Base-by-base conservation (phyloP, 2,329 filamentous ascomycete species). In the Sclerotinia nivalis region DNA sequence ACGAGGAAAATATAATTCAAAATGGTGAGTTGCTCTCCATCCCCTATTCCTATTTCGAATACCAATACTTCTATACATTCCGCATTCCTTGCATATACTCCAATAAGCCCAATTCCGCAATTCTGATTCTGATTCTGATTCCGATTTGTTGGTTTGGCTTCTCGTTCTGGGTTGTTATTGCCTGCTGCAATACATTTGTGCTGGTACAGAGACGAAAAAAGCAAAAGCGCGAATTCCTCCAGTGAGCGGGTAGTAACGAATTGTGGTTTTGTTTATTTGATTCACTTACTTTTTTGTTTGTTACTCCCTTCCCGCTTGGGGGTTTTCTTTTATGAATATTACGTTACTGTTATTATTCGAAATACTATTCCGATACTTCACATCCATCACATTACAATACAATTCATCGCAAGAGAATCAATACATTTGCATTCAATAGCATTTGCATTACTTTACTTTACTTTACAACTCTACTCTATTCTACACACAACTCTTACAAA, bases 51-150 rank as follows among this genome's bases (percentile, higher is more conserved):
- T 18, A 18, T 1, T 43, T 15, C 40, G 13, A 43, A 43, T 43
- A 43, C 47, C 20, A n/a, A 61, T 31, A n/a, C 58, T 40, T 15
- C 7, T 13, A 31, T 61, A 31, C 20, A 37, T 49, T 43, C 54
- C 54, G 22, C 50, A 31, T 66, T 45, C 50, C 62, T 66, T 66
- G 50, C 60, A 37, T 64, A n/a, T 37, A 58, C 55, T 61, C 58
- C 58, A 61, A 60, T 43, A 28, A 60, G 58, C 28, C 10, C 13
- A 43, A 43, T 43, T 5, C 6, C 40, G 18, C n/a, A 43, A 43
- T 43, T 43, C 40, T 43, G n/a, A n/a, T 37, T 50, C 28, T 43
- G 7, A 64, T 25, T 49, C 45, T 28, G 15, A 50, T 65, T 28
- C 62, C 49, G 37, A 66, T 65, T 65, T 49, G 28, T 47, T 50